These are phyloP conservation scores for Saccharum hybrid DNA, from an alignment of 202 grass and related monocot genomes.

Conservation along the genomic window DNA sequence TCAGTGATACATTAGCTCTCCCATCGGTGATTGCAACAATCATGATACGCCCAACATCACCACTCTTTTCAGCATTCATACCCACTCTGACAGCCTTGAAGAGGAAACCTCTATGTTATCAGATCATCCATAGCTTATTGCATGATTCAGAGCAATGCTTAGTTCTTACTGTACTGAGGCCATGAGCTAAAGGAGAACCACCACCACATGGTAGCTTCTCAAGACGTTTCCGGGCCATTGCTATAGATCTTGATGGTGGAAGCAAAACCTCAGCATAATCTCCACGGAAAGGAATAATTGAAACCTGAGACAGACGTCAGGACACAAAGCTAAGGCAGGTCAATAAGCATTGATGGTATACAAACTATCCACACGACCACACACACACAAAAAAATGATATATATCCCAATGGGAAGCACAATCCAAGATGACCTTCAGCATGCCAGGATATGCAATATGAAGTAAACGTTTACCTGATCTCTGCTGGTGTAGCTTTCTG, in stretches of 20 bases:
- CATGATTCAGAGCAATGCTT: conserved; percentile 21
- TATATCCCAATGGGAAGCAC: neutral
- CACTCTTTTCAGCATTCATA: conserved; percentile 97
- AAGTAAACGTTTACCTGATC: conserved; percentile 70
- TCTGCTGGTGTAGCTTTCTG: conserved; percentile 98
- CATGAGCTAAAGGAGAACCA: conserved; percentile 97
- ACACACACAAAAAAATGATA: neutral
- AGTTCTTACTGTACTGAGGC: conserved; percentile 84
- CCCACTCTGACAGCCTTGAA: conserved; percentile 95
- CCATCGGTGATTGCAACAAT: conserved; percentile 98
- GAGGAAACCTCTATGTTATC: conserved; percentile 33
- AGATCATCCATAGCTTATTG: conserved; percentile 29
- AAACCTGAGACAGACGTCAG: conserved; percentile 59
- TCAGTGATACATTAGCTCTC: conserved; percentile 93
- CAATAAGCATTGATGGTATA: conserved; percentile 21
- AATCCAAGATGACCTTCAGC: conserved; percentile 11
- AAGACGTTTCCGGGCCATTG: conserved; percentile 95
- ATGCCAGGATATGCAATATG: conserved; percentile 9
- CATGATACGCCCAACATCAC: conserved; percentile 97
- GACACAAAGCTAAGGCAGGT: conserved; percentile 8
- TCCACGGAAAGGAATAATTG: conserved; percentile 98
- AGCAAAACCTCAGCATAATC: conserved; percentile 98
- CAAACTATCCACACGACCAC: conserved; percentile 5
- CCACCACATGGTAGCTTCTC: conserved; percentile 97
- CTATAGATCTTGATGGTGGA: conserved; percentile 97